These are phyloP conservation scores for Oemleria cerasiformis DNA, from an alignment of 306 rosid species.

Conservation along the genomic window DNA sequence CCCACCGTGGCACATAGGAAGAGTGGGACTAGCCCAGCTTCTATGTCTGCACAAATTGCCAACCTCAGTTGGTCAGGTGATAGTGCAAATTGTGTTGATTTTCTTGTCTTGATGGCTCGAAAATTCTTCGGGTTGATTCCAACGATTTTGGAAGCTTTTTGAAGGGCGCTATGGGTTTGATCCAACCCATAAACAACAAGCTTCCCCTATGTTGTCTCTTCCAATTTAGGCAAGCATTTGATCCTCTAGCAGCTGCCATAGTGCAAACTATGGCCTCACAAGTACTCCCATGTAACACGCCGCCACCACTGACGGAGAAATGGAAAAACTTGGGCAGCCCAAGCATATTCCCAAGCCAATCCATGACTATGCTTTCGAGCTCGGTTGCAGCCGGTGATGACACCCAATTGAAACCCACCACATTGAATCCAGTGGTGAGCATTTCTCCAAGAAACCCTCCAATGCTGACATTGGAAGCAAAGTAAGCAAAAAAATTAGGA, in stretches of 20 bases:
- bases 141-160: conserved; percentile 13
- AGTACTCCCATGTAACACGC: conserved; percentile 8
- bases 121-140: conserved; percentile 6
- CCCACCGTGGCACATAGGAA: conserved; percentile 7
- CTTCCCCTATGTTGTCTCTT: not conserved
- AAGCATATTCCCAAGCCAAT: conserved; percentile 17
- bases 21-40: not conserved
- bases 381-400: conserved; percentile 12
- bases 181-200: conserved; percentile 15
- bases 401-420: conserved; percentile 12
- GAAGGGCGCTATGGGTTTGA: conserved; percentile 12
- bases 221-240: not conserved
- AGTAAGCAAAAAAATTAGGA: conserved; percentile 15
- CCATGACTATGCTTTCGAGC: conserved; percentile 16
- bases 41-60: not conserved
- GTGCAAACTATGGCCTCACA: conserved; percentile 24
- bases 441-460: conserved; percentile 17
- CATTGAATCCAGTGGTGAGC: conserved; percentile 9
- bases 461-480: conserved; percentile 8
- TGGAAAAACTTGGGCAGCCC: conserved; percentile 1
- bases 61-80: not conserved
- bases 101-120: not conserved
- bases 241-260: conserved; percentile 12
- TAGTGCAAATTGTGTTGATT: not conserved
- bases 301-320: conserved; percentile 18